Evolutionary conservation across 1,139 yeast species (phyloP), one percentile per base, ranked within the genome.

Genomic region (Saccharomyces hybrid): DNA sequence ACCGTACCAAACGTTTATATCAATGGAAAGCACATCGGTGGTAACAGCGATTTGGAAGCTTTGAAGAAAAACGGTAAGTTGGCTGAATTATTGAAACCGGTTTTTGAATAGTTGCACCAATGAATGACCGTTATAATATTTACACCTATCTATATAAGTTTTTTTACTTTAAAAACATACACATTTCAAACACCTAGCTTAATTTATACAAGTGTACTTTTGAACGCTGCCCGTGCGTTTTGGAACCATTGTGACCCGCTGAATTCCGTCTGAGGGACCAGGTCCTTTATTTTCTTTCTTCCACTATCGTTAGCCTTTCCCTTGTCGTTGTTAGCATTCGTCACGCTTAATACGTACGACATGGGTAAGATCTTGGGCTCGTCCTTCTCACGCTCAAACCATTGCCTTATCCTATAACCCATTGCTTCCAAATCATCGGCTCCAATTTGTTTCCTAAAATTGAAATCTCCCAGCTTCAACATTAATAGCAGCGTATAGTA

Each of bases 1-100:
- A 89, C 97, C 46, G 98, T 93, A 57, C 99, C 99, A 60, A 91
- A 87, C 72, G 81, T 93, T 61, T 90, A 86, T 74, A 90, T 93
- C 70, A 83, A 79, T 52, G 96, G 96, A 57, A 79, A 88, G 73
- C 96, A 89, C 75, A 82, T 93, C 65, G 99, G 99, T 59, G 99
- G 99, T 57, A 88, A 89, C 79, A 84, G 91, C 52, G 96, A 87
- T 64, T 77, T 91, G 59, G 95, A 88, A 74, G 75, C 77, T 49
- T 77, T 84, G 70, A 76, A 77, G 60, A 65, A 68, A 34, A 59
- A 64, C 50, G 80, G 79, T 56, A 61, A 75, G 61, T 67, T 78
- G 57, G 70, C 75, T 52, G 62, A 57, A 16, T 58, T 76, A 54
- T 64, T 77, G 57, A 52, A 62, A 54, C 56, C 59, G 52, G 61